Evolutionary conservation across 768 basidiomycete genomes (phyloP).

Genomic region (Podaxis rugospora): DNA sequence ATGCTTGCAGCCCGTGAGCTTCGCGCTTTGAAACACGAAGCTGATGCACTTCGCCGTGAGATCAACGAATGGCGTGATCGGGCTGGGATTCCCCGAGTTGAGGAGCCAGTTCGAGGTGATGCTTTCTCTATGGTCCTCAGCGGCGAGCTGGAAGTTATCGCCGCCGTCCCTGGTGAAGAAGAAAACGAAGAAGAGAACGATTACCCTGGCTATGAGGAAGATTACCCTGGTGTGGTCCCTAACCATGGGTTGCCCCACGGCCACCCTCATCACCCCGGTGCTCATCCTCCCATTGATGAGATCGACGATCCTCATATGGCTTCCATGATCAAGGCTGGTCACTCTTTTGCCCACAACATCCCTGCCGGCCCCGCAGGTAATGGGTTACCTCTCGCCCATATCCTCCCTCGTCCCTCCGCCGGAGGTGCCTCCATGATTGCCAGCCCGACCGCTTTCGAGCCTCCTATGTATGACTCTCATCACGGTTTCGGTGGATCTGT

Average conservation of each 20-base stretch:
- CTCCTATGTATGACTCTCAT: constrained; percentile 13
- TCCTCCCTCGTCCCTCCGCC: constrained; percentile 13
- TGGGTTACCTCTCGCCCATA: constrained; percentile 13
- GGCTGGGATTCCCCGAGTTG: constrained; percentile 62
- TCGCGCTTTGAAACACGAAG: constrained; percentile 71
- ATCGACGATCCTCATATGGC: constrained; percentile 30
- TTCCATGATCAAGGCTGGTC: constrained; percentile 25
- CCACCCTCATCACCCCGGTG: constrained; percentile 9
- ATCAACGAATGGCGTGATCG: constrained; percentile 92
- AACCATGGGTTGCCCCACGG: constrained; percentile 1
- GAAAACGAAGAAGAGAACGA: constrained; percentile 36
- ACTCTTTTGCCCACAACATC: constrained; percentile 32
- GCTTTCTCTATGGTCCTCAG: constrained; percentile 67
- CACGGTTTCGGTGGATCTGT: constrained; percentile 11
- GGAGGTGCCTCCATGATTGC: constrained; percentile 12
- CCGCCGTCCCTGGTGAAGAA: constrained; percentile 42
- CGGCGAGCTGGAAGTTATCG: constrained; percentile 68
- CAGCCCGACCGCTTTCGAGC: constrained; percentile 12
- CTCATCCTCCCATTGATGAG: constrained; percentile 20
- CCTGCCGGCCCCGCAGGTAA: constrained; percentile 13
- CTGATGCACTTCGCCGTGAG: constrained; percentile 84
- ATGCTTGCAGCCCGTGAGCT: constrained; percentile 79
- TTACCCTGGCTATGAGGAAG: constrained; percentile 6
- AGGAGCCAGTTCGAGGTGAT: constrained; percentile 70
- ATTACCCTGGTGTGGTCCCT: constrained; percentile 1